These are phyloP conservation scores for Beauveria asiatica DNA, from an alignment of 2,329 filamentous ascomycete species.

Conservation along the genomic window DNA sequence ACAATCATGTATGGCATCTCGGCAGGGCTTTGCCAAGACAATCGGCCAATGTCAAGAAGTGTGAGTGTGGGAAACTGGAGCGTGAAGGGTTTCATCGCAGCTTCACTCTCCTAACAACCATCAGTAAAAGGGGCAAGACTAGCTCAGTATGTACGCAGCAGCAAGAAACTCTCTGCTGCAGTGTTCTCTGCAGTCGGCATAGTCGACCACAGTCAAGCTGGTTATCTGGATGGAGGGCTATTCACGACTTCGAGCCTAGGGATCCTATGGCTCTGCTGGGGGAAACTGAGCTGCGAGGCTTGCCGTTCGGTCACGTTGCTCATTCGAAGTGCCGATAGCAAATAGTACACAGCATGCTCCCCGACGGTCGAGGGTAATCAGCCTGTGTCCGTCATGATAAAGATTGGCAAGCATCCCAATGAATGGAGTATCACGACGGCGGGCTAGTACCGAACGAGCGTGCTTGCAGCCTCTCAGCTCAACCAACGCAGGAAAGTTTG, in stretches of 20 bases:
- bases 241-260: too few relatives aligned
- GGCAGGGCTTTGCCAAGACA: not conserved
- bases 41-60: not conserved
- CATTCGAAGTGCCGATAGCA: too few relatives aligned
- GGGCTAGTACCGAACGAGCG: not conserved
- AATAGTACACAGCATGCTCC: too few relatives aligned
- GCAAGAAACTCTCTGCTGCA: not conserved
- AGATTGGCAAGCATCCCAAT: not conserved
- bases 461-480: not conserved
- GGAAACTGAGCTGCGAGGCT: too few relatives aligned
- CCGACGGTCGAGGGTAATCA: too few relatives aligned
- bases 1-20: not conserved
- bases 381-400: not conserved
- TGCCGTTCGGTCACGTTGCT: too few relatives aligned
- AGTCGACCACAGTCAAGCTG: not conserved
- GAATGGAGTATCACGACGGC: not conserved
- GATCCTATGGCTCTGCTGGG: too few relatives aligned
- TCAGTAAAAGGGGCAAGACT: not conserved
- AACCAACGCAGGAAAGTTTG: too few relatives aligned
- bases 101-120: not conserved
- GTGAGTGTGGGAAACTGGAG: not conserved
- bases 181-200: not conserved
- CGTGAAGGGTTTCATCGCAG: not conserved
- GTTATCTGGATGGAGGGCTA: too few relatives aligned
- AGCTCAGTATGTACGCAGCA: not conserved